phyloP scores from a whole-genome alignment of 371 early-diverging fungal genomes.

The Mortierella sp. region DNA sequence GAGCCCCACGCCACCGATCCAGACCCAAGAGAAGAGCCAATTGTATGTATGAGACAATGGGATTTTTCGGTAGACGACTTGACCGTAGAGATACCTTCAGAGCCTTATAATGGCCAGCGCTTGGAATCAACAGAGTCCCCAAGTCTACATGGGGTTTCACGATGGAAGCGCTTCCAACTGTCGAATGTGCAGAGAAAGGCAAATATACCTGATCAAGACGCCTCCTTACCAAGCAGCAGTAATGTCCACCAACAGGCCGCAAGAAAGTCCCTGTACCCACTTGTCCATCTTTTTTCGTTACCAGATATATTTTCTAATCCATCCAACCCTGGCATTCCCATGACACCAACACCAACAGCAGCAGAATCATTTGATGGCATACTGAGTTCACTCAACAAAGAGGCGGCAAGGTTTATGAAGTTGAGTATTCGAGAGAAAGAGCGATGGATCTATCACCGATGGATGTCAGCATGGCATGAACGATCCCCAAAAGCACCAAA shows the following conservation, averaged over 20 bases:
- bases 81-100: neutral
- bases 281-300: conserved; percentile 33
- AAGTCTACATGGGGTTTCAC: conserved; percentile 15
- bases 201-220: neutral
- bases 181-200: neutral
- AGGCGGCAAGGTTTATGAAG: conserved; percentile 25
- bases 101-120: neutral
- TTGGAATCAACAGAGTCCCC: neutral
- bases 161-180: conserved; percentile 22
- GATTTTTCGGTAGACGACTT: conserved; percentile 46
- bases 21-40: neutral
- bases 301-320: conserved; percentile 28
- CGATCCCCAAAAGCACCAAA: conserved; percentile 17
- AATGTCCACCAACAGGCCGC: conserved; percentile 20
- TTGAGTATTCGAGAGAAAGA: conserved; percentile 13
- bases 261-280: conserved; percentile 22
- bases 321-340: neutral
- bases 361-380: neutral
- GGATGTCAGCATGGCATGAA: conserved; percentile 45
- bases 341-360: neutral
- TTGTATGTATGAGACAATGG: conserved; percentile 8
- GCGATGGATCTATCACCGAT: conserved; percentile 29
- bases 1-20: no score
- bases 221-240: conserved; percentile 7
- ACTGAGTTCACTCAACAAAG: neutral